These are phyloP conservation scores for Salix viminalis DNA, from an alignment of 345 rosid species.

Conservation along the genomic window DNA sequence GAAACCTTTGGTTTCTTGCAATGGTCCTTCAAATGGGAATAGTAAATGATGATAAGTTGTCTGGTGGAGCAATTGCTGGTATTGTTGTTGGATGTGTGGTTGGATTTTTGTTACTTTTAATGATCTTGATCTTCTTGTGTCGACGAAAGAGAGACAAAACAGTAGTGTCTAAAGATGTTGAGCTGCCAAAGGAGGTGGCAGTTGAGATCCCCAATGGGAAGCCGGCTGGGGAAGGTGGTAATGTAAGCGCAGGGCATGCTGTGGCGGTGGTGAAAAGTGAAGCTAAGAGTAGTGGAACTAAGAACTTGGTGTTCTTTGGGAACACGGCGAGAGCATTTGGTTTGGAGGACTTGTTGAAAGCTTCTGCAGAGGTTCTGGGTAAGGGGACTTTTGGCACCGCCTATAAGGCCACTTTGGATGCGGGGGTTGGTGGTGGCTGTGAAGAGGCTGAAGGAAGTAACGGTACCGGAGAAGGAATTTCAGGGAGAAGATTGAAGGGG, in stretches of 20 bases:
- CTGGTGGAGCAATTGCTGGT: conserved; percentile 44
- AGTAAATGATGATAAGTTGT: conserved; percentile 13
- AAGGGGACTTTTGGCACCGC: conserved; percentile 50
- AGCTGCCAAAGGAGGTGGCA: conserved; percentile 9
- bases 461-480: conserved; percentile 33
- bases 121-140: conserved; percentile 34
- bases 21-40: conserved; percentile 9
- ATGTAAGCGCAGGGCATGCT: background rate
- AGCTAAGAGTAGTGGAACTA: conserved; percentile 21
- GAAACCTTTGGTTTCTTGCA: conserved; percentile 34
- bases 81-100: conserved; percentile 37
- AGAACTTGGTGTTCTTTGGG: conserved; percentile 39
- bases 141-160: conserved; percentile 20
- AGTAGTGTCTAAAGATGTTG: conserved; percentile 11
- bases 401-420: conserved; percentile 43
- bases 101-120: conserved; percentile 30
- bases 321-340: conserved; percentile 21
- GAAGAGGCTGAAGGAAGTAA: conserved; percentile 45
- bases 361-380: conserved; percentile 52
- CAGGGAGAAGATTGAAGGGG: conserved; percentile 38
- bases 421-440: conserved; percentile 36
- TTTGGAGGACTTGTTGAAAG: conserved; percentile 44
- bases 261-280: conserved; percentile 13
- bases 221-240: conserved; percentile 2
- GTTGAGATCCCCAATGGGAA: conserved; percentile 19